Evolutionary conservation across 106 monocot species (phyloP).

Genomic region (Chionographis japonica): DNA sequence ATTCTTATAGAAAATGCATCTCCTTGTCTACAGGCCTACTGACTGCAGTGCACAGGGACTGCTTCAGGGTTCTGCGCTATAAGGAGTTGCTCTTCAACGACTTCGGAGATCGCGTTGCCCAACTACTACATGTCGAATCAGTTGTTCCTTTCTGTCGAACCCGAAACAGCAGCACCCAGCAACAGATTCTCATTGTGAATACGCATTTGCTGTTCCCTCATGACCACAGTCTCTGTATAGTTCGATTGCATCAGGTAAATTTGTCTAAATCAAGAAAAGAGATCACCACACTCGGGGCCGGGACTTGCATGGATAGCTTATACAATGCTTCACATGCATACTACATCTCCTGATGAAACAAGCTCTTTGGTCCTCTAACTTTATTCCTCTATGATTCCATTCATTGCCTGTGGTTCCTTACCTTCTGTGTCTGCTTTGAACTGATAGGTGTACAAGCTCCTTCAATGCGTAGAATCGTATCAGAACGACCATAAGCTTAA

Average conservation of each 20-base stretch:
- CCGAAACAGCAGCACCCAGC: conserved; percentile 32
- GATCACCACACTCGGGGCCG: no score
- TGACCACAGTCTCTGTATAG: conserved; percentile 63
- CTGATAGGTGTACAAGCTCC: conserved; percentile 82
- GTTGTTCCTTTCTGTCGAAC: conserved; percentile 51
- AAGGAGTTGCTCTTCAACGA: conserved; percentile 84
- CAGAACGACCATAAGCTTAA: conserved; percentile 76
- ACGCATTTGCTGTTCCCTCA: conserved; percentile 97
- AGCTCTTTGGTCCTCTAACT: no score
- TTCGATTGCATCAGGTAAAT: conserved; percentile 85
- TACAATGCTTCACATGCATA: no score
- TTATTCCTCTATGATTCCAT: no score
- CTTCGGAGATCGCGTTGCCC: conserved; percentile 94
- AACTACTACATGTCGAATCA: conserved; percentile 88
- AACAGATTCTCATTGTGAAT: conserved; percentile 88
- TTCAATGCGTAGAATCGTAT: conserved; percentile 90
- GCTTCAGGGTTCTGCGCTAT: conserved; percentile 72
- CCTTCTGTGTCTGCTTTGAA: neutral
- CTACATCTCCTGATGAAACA: no score
- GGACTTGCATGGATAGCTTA: no score
- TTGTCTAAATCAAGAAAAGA: neutral
- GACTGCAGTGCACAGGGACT: conserved; percentile 73
- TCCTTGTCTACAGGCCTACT: conserved; percentile 62
- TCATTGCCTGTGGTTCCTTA: no score
- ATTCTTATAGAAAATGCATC: neutral